phyloP scores from a whole-genome alignment of 495 filamentous ascomycete species.

The Penicillium bovifimosum region DNA sequence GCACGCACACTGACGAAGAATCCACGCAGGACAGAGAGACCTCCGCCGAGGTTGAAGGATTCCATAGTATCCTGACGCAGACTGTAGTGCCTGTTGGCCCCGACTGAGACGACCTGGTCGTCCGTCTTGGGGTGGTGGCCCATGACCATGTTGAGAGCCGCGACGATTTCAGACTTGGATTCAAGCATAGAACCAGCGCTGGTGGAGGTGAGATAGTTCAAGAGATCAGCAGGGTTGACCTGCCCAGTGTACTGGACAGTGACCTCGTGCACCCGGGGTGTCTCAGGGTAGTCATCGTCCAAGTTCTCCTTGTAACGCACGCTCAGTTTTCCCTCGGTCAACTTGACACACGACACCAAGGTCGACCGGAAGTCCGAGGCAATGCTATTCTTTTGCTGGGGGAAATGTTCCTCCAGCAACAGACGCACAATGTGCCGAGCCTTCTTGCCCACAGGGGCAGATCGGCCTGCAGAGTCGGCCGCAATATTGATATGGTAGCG shows the following conservation, averaged over 20 bases:
- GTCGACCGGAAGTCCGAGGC: slow-evolving; percentile 57
- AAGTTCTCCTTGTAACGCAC: slow-evolving; percentile 40
- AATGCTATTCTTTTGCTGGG: slow-evolving; percentile 21
- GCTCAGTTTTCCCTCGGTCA: slow-evolving; percentile 27
- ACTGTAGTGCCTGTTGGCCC: slow-evolving; percentile 39
- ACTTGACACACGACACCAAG: slow-evolving; percentile 36
- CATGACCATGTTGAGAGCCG: slow-evolving; percentile 52
- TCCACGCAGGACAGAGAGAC: slow-evolving; percentile 53
- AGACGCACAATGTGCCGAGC: slow-evolving; percentile 47
- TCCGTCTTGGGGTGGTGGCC: slow-evolving; percentile 36
- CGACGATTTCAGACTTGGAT: slow-evolving; percentile 36
- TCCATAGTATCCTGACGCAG: slow-evolving; percentile 23
- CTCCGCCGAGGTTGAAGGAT: slow-evolving; percentile 29
- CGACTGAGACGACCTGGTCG: slow-evolving; percentile 26
- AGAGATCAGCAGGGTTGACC: slow-evolving; percentile 44
- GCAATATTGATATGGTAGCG: slow-evolving; percentile 33
- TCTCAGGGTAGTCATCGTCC: slow-evolving; percentile 34
- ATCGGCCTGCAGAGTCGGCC: slow-evolving; percentile 19
- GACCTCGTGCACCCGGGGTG: slow-evolving; percentile 42
- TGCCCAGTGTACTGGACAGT: slow-evolving; percentile 36
- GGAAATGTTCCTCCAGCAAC: slow-evolving; percentile 41
- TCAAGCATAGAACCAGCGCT: slow-evolving; percentile 34
- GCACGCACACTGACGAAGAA: slow-evolving; percentile 64
- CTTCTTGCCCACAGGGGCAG: slow-evolving; percentile 45
- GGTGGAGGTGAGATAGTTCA: slow-evolving; percentile 50